Base-by-base conservation (phyloP, 1,284 basidiomycete genomes). In the Fomes fomentarius region DNA sequence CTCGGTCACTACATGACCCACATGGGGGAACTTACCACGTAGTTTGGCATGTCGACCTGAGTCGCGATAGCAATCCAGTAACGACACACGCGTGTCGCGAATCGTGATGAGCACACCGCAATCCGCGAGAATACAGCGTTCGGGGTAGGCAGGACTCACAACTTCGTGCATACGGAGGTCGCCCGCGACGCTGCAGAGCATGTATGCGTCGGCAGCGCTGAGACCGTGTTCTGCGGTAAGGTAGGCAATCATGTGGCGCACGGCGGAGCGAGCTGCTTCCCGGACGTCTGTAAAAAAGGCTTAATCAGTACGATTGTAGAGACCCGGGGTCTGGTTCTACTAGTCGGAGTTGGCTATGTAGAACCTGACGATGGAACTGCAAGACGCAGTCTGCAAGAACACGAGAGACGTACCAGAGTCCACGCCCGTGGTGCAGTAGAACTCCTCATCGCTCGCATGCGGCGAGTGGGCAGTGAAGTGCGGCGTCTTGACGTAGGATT, bases 11-110 rank as follows among this genome's bases (percentile, higher is more conserved):
- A n/a, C n/a, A n/a, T n/a, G n/a, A n/a, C n/a, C n/a, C n/a, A n/a
- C n/a, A n/a, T n/a, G n/a, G n/a, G n/a, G n/a, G 17, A 19, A 37
- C 79, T 57, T 64, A 84, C 83, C 43, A 84, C 76, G 57, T 83
- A 85, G 62, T 84, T 84, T 11, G 83, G 83, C 83, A 85, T 84
- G 58, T 85, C 83, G 39, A 85, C 81, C 82, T 83, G 17, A 12
- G 26, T 2, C 41, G 38, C 47, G 21, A 39, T 47, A 7, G 22
- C 44, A 15, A 57, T 30, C 11, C 8, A n/a, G 45, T 28, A 26
- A 42, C 12, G 17, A 31, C 6, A 24, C 35, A 46, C 24, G 35
- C n/a, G n/a, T n/a, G n/a, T n/a, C n/a, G n/a, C n/a, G n/a, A n/a
- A n/a, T n/a, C n/a, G n/a, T n/a, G n/a, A n/a, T n/a, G n/a, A n/a